phyloP scores from a whole-genome alignment of 768 basidiomycete genomes.

The Leccinum aurantiacum region DNA sequence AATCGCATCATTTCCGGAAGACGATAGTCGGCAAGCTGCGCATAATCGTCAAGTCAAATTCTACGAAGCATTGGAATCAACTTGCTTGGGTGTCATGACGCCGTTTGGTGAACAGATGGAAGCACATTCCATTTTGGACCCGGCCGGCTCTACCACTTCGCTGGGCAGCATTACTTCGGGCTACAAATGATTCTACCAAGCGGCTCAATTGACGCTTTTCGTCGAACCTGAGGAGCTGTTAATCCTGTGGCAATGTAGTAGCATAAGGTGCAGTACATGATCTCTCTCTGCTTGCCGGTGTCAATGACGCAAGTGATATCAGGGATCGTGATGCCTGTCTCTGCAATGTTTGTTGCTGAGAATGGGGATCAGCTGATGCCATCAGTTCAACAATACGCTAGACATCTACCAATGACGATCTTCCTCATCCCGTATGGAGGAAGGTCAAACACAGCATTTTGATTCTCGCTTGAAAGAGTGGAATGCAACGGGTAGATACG shows the following conservation, averaged over 20 bases:
- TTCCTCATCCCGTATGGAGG: constrained; percentile 81
- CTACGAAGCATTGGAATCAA: background rate
- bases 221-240: constrained; percentile 63
- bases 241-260: constrained; percentile 5
- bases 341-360: constrained; percentile 87
- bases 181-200: constrained; percentile 87
- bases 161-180: constrained; percentile 89
- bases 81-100: constrained; percentile 77
- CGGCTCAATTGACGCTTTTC: constrained; percentile 96
- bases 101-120: constrained; percentile 91
- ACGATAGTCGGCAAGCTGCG: constrained; percentile 83
- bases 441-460: constrained; percentile 86
- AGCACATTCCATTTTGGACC: constrained; percentile 85
- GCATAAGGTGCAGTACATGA: constrained; percentile 52
- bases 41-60: background rate
- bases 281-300: constrained; percentile 90
- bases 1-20: constrained; percentile 95
- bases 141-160: constrained; percentile 89
- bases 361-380: background rate
- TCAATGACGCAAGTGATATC: constrained; percentile 98
- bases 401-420: constrained; percentile 83
- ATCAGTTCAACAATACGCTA: constrained; percentile 1
- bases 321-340: constrained; percentile 98
- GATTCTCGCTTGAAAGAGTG: constrained; percentile 87
- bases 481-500: constrained; percentile 88